A percentile compares a stretch with the other conserved stretches of the same genome.
Conservation (phyloP, 2,329 filamentous ascomycete species). For the Fusarium fracticaudum region DNA sequence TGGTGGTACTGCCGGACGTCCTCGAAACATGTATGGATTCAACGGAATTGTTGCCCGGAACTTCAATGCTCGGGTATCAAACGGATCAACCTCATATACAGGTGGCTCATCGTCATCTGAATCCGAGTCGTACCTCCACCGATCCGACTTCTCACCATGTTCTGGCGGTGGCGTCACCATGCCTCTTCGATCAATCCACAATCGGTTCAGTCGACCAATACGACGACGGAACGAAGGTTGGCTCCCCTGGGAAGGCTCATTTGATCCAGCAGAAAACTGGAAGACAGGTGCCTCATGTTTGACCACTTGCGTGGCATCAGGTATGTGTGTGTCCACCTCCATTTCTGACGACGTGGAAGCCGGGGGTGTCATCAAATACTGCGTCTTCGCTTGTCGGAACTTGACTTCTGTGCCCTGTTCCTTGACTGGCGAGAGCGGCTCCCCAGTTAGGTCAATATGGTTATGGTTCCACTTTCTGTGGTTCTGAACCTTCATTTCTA, state of each 20-base stretch:
- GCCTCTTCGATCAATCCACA: constrained; percentile 88
- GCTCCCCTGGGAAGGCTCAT: constrained; percentile 52
- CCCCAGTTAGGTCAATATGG: constrained; percentile 87
- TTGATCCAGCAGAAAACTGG: constrained; percentile 57
- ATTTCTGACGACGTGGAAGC: constrained; percentile 66
- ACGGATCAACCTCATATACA: constrained; percentile 80
- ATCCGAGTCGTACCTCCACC: constrained; percentile 89
- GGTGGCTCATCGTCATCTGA: constrained; percentile 84
- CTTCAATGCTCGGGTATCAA: constrained; percentile 66
- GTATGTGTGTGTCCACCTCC: constrained; percentile 62
- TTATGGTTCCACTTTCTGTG: constrained; percentile 92
- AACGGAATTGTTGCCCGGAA: constrained; percentile 69
- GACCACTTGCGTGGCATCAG: constrained; percentile 55
- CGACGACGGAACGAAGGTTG: constrained; percentile 82
- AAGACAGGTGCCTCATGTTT: constrained; percentile 51
- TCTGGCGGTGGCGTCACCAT: constrained; percentile 61
- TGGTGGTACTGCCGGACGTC: constrained; percentile 48
- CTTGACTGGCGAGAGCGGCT: constrained; percentile 81
- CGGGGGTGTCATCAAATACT: constrained; percentile 74
- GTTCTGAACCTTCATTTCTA: constrained; percentile 87
- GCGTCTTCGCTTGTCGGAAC: constrained; percentile 77
- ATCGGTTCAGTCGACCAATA: constrained; percentile 82
- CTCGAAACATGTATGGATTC: constrained; percentile 54
- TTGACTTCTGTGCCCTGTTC: constrained; percentile 69
- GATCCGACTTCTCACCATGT: constrained; percentile 64